phyloP scores from a whole-genome alignment of 2,329 filamentous ascomycete genomes.

The Volutella citrinella region DNA sequence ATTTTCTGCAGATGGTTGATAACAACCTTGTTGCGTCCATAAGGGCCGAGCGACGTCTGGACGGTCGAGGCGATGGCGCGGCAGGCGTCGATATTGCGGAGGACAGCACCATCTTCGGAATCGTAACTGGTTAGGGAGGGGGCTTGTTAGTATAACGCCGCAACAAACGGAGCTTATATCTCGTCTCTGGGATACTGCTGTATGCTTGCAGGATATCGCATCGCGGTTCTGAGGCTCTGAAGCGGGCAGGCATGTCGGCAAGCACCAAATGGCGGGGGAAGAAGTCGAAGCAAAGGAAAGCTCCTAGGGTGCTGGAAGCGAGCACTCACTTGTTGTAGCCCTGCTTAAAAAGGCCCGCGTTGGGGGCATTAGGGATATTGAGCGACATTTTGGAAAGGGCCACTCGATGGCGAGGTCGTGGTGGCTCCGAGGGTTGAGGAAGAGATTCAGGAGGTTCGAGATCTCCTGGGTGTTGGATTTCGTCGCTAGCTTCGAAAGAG shows the following conservation, averaged over 20 bases:
- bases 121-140: constrained; percentile 68
- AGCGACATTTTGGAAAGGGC: constrained; percentile 71
- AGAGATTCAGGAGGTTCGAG: constrained; percentile 11
- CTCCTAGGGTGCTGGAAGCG: constrained; percentile 17
- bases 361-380: constrained; percentile 91
- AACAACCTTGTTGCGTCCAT: constrained; percentile 98
- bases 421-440: constrained; percentile 10
- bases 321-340: constrained; percentile 86
- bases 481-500: constrained; percentile 19
- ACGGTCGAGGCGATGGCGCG: constrained; percentile 93
- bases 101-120: constrained; percentile 95
- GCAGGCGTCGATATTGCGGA: constrained; percentile 98
- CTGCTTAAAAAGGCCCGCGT: constrained; percentile 89
- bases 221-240: too few relatives aligned
- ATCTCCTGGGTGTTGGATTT: constrained; percentile 8
- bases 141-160: constrained; percentile 1
- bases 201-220: too few relatives aligned
- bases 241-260: too few relatives aligned
- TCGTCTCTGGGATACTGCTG: too few relatives aligned
- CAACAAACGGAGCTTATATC: too few relatives aligned
- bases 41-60: constrained; percentile 93
- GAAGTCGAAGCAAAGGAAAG: background rate
- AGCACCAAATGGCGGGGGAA: constrained; percentile 24
- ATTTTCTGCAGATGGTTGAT: constrained; percentile 99
- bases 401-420: constrained; percentile 7